phyloP scores from a whole-genome alignment of 352 stramenopile species.

The Plasmopara halstedii region DNA sequence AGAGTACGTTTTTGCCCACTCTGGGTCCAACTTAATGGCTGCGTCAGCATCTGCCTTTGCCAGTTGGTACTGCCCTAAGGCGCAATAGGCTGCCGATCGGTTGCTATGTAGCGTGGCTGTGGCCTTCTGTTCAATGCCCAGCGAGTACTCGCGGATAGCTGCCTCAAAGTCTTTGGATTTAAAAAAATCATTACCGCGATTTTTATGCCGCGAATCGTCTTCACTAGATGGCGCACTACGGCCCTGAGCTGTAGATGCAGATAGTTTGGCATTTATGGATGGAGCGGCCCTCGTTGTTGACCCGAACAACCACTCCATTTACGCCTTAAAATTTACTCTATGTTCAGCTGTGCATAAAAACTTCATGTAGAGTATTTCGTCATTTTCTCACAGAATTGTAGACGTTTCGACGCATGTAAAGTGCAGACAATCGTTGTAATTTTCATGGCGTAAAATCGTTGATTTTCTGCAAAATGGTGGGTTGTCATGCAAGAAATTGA shows the following conservation, averaged over 20 bases:
- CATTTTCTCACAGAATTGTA: neutral
- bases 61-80: slow-evolving; percentile 38
- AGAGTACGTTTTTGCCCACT: slow-evolving; percentile 70
- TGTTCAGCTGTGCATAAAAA: neutral
- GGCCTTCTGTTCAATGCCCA: slow-evolving; percentile 39
- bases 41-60: slow-evolving; percentile 49
- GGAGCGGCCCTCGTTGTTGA: slow-evolving; percentile 6
- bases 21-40: slow-evolving; percentile 53
- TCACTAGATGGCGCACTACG: slow-evolving; percentile 52
- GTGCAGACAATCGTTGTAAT: too few relatives aligned
- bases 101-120: slow-evolving; percentile 75
- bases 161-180: slow-evolving; percentile 44
- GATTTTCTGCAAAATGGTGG: too few relatives aligned
- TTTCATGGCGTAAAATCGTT: too few relatives aligned
- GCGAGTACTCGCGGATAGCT: slow-evolving; percentile 54
- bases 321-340: neutral
- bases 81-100: slow-evolving; percentile 67
- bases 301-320: slow-evolving; percentile 68
- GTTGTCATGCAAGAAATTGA: too few relatives aligned
- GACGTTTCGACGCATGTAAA: too few relatives aligned
- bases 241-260: slow-evolving; percentile 43
- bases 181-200: slow-evolving; percentile 59
- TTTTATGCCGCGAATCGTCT: slow-evolving; percentile 65
- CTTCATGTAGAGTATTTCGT: neutral
- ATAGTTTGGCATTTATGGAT: slow-evolving; percentile 35